Base-by-base conservation (phyloP, 2,329 filamentous ascomycete species). In the Beauveria rudraprayagi region DNA sequence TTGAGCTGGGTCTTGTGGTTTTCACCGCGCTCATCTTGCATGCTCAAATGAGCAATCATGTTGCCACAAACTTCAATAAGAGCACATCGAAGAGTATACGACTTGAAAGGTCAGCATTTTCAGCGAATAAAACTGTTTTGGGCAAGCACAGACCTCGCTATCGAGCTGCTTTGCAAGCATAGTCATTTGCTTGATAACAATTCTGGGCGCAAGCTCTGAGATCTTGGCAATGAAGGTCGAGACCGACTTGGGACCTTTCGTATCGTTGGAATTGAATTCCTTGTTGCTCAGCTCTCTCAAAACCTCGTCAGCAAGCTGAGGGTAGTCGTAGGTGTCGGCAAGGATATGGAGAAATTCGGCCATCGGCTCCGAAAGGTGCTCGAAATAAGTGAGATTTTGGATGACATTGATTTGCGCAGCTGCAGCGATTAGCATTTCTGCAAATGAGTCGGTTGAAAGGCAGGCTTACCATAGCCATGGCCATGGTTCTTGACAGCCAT, bases 281-380 rank as follows among this genome's bases (percentile, higher is more conserved):
- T 96, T 99, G 75, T 92, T 96, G 72, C 92, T 96, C 66, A 99
- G 83, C 71, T 99, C 94, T 68, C 91, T 88, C 62, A 99, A 76
- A 34, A 97, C 90, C 71, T 99, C 94, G 71, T 97, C 94, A 5
- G 92, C 89, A 9, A 99, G 81, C 70, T 99, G 94, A 17, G 92
- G 90, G 71, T 97, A 96, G 75, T 99, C 94, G 76, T 97, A 99
- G 77, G 97, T 93, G 72, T 97, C 92, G 1, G 92, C 88, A 28
- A 99, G 80, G 69, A 97, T 99, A 68, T 97, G 91, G 5, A 99
- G 78, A 68, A 99, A 96, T 72, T 99, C 95, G 37, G 94, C 94
- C 94, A 99, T 99, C 1, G 94, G 94, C 70, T 99, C 94, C 0
- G 94, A 93, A n/a, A 99, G 78, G 74, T 99, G 94, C 75, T 99